Percentiles rank a stretch among this genome's conserved stretches.
Evolutionary conservation across 1,284 basidiomycete genomes (phyloP).

Genomic region (Farysia itapuensis): DNA sequence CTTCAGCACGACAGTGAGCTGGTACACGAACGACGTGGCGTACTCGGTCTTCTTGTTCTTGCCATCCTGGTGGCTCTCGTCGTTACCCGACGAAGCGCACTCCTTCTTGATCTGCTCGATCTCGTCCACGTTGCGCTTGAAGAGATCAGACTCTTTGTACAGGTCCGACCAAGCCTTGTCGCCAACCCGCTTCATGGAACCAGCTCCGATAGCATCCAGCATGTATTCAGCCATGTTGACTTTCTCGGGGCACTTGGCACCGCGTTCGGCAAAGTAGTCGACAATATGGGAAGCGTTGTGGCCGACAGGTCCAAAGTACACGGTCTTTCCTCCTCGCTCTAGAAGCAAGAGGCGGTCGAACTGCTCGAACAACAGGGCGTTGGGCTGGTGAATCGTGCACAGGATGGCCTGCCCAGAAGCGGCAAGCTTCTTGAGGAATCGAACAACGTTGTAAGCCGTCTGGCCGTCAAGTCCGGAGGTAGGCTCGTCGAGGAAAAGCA

Average conservation of each 20-base stretch:
- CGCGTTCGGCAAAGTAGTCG: conserved; percentile 65
- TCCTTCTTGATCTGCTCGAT: conserved; percentile 63
- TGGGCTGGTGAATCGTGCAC: conserved; percentile 70
- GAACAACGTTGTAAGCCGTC: conserved; percentile 81
- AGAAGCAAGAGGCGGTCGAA: conserved; percentile 67
- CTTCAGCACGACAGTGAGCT: conserved; percentile 73
- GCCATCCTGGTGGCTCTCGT: conserved; percentile 44
- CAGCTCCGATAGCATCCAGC: conserved; percentile 61
- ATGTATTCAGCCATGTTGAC: conserved; percentile 66
- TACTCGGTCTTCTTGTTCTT: conserved; percentile 42
- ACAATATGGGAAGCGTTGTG: conserved; percentile 64
- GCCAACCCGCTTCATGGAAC: conserved; percentile 54
- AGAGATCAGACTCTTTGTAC: conserved; percentile 59
- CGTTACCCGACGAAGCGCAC: conserved; percentile 58
- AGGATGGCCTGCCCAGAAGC: conserved; percentile 74
- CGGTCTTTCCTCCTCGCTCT: conserved; percentile 60
- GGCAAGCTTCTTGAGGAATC: conserved; percentile 77
- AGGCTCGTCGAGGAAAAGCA: conserved; percentile 63
- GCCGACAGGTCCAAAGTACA: conserved; percentile 67
- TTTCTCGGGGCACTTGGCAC: conserved; percentile 64
- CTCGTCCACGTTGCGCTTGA: conserved; percentile 58
- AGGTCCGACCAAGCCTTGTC: conserved; percentile 58
- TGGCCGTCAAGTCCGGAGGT: conserved; percentile 86
- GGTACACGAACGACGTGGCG: conserved; percentile 75
- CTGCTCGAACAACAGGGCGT: conserved; percentile 67